phyloP scores from a whole-genome alignment of 2,329 filamentous ascomycete species.

The Ceratocystis lukuohia region DNA sequence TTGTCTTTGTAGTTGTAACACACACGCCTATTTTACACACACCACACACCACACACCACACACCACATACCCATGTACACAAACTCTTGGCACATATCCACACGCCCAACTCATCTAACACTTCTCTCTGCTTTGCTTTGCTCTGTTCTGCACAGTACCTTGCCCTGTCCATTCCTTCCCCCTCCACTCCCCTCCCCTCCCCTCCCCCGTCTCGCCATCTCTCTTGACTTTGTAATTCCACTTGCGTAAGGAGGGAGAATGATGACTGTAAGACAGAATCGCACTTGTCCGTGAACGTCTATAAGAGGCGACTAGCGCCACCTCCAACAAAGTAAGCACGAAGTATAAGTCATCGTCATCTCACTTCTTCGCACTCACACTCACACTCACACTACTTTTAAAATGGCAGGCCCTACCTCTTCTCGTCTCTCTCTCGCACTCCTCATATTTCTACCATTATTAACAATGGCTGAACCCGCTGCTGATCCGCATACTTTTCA shows the following conservation, averaged over 20 bases:
- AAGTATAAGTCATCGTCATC: background rate
- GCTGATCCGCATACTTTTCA: slow-evolving; percentile 24
- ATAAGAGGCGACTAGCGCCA: background rate
- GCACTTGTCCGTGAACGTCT: background rate
- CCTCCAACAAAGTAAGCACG: background rate
- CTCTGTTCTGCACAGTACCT: background rate
- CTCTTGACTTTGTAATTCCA: background rate
- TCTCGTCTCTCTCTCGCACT: background rate
- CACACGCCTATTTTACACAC: background rate
- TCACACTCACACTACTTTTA: background rate
- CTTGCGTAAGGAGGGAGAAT: background rate
- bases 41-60: background rate
- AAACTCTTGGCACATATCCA: background rate
- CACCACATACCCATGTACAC: background rate
- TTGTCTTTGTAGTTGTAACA: background rate
- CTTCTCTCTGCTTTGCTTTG: no score
- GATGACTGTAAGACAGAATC: background rate
- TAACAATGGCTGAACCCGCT: background rate
- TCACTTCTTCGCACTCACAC: background rate
- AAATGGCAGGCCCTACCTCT: background rate
- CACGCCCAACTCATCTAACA: no score
- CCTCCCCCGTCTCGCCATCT: background rate
- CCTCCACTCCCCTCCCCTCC: background rate
- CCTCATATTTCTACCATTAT: background rate
- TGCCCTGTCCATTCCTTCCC: background rate